Percentiles rank a stretch among this genome's conserved stretches.
phyloP scores from a whole-genome alignment of 495 filamentous ascomycete genomes.

The Pseudomonodictys pantanalensis region DNA sequence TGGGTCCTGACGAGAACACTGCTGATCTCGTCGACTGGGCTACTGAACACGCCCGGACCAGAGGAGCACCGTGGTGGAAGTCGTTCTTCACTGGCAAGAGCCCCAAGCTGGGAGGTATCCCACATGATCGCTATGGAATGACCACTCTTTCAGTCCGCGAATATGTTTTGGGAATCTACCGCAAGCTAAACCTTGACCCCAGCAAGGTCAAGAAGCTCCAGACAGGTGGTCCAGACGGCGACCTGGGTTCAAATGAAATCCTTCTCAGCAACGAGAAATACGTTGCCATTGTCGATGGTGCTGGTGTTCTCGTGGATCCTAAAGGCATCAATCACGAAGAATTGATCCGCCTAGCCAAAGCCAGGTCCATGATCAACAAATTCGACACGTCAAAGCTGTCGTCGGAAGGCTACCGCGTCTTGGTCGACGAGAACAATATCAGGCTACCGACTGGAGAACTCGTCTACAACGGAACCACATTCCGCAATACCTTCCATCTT shows the following conservation, averaged over 20 bases:
- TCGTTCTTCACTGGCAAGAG: constrained; percentile 99
- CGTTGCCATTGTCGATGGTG: constrained; percentile 86
- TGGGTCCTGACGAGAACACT: constrained; percentile 99
- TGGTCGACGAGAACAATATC: constrained; percentile 86
- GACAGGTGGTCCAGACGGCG: constrained; percentile 94
- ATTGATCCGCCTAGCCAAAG: constrained; percentile 78
- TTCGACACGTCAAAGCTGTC: constrained; percentile 87
- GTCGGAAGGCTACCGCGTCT: constrained; percentile 80
- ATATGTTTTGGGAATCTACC: constrained; percentile 93
- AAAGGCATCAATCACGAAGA: constrained; percentile 83
- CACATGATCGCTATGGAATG: constrained; percentile 96
- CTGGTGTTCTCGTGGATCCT: constrained; percentile 90
- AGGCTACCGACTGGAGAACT: constrained; percentile 81
- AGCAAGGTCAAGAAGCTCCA: constrained; percentile 85
- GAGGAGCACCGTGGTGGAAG: constrained; percentile 98
- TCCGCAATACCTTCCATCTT: constrained; percentile 96
- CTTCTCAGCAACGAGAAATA: constrained; percentile 94
- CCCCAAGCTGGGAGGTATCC: constrained; percentile 91
- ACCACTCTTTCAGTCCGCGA: constrained; percentile 94
- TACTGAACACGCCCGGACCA: constrained; percentile 82
- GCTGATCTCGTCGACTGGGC: constrained; percentile 97
- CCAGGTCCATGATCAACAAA: constrained; percentile 81
- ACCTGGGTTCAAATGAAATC: constrained; percentile 97
- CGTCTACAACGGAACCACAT: constrained; percentile 84
- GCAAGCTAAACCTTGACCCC: constrained; percentile 85